Percentiles rank a stretch among this genome's conserved stretches.
Evolutionary conservation across 495 filamentous ascomycete species (phyloP).

Genomic region (Hypoxylon subgilvum): DNA sequence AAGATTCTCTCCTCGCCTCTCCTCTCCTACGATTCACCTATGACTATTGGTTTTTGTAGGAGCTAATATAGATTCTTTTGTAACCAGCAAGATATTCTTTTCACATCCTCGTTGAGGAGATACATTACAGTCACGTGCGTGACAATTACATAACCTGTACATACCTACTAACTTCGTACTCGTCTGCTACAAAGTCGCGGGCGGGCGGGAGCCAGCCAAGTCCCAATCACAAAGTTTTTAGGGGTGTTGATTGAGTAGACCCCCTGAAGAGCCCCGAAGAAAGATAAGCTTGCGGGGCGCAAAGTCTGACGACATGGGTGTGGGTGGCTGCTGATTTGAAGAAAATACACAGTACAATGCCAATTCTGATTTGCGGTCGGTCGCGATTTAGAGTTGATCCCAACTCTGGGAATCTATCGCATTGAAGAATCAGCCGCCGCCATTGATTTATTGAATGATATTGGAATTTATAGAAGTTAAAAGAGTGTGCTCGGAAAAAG

Average conservation of each 20-base stretch:
- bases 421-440: neutral
- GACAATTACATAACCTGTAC: too few relatives aligned
- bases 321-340: constrained; percentile 13
- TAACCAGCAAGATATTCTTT: too few relatives aligned
- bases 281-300: constrained; percentile 16
- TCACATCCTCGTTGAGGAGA: too few relatives aligned
- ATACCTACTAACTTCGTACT: too few relatives aligned
- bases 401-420: constrained; percentile 3
- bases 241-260: constrained; percentile 2
- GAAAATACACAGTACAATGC: neutral
- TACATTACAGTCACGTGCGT: too few relatives aligned
- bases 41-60: too few relatives aligned
- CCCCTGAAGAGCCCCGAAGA: neutral
- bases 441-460: too few relatives aligned
- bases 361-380: constrained; percentile 18
- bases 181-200: too few relatives aligned
- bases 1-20: neutral
- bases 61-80: too few relatives aligned
- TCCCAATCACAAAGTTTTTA: neutral
- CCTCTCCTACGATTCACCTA: neutral
- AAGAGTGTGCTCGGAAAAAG: too few relatives aligned
- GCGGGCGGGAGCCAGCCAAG: too few relatives aligned
- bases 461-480: too few relatives aligned
- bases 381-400: constrained; percentile 29
- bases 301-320: constrained; percentile 35